Conservation (phyloP, 495 filamentous ascomycete species). For the Pseudotulostoma volvatum region DNA sequence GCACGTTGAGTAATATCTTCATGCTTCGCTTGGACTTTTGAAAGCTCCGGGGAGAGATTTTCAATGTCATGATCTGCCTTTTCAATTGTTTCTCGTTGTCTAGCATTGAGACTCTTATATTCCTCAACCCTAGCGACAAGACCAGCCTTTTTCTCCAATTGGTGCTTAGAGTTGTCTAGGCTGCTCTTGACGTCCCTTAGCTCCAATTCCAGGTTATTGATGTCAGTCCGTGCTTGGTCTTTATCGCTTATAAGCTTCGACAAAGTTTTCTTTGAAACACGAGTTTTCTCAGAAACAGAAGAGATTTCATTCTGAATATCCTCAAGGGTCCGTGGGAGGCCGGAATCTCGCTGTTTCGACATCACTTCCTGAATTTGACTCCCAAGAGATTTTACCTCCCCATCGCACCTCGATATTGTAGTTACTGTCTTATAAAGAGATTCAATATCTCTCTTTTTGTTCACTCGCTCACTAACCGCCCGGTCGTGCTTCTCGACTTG, state of each 20-base stretch:
- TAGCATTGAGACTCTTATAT: slow-evolving; percentile 44
- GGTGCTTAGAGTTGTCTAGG: slow-evolving; percentile 48
- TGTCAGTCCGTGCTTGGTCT: slow-evolving; percentile 49
- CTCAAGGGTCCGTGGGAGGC: slow-evolving; percentile 49
- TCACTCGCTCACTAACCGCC: slow-evolving; percentile 42
- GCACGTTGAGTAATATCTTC: slow-evolving; percentile 60
- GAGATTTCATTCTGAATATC: slow-evolving; percentile 69
- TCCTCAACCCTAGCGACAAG: slow-evolving; percentile 54
- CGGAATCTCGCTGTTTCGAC: slow-evolving; percentile 51
- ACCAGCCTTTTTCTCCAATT: slow-evolving; percentile 60
- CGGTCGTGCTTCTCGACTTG: slow-evolving; percentile 61
- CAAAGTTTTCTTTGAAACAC: slow-evolving; percentile 42
- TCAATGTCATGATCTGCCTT: slow-evolving; percentile 54
- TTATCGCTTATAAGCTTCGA: slow-evolving; percentile 47
- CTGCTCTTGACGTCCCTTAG: slow-evolving; percentile 50
- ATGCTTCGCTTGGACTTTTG: slow-evolving; percentile 52
- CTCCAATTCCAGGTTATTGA: slow-evolving; percentile 55
- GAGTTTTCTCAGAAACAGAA: slow-evolving; percentile 47
- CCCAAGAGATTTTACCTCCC: slow-evolving; percentile 52
- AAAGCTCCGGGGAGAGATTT: slow-evolving; percentile 50
- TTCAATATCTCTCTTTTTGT: slow-evolving; percentile 59
- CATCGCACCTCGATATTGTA: slow-evolving; percentile 54
- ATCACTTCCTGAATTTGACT: slow-evolving; percentile 53
- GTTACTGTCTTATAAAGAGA: slow-evolving; percentile 55
- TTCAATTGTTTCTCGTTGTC: slow-evolving; percentile 51